Conservation (phyloP, 192 early-diverging fungal genomes). For the Umbelopsis ramanniana region DNA sequence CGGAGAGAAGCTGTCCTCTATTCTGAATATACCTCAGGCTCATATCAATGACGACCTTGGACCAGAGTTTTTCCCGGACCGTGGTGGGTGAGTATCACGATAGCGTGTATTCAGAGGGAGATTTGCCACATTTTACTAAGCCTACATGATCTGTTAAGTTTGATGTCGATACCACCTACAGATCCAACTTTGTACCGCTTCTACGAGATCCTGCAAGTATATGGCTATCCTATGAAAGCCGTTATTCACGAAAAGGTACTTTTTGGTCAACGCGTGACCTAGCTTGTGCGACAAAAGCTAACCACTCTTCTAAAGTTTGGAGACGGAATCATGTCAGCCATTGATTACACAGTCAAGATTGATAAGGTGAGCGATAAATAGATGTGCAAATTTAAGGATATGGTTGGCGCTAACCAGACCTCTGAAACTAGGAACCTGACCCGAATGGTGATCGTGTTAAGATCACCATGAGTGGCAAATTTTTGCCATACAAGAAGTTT, state of each 20-base stretch:
- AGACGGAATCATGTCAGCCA: slow-evolving; percentile 56
- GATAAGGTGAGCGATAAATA: slow-evolving; percentile 37
- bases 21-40: slow-evolving; percentile 37
- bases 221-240: slow-evolving; percentile 49
- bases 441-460: slow-evolving; percentile 44
- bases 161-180: slow-evolving; percentile 43
- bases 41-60: slow-evolving; percentile 40
- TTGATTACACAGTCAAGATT: slow-evolving; percentile 47
- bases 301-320: slow-evolving; percentile 43
- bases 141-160: slow-evolving; percentile 11
- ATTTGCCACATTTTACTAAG: not conserved
- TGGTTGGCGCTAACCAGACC: not conserved
- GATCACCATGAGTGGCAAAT: slow-evolving; percentile 48
- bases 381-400: not conserved
- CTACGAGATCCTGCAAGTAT: slow-evolving; percentile 49
- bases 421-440: slow-evolving; percentile 26
- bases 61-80: slow-evolving; percentile 40
- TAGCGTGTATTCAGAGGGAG: not conserved
- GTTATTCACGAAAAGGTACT: slow-evolving; percentile 52
- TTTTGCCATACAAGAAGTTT: slow-evolving; percentile 47
- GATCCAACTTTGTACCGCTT: slow-evolving; percentile 53
- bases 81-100: slow-evolving; percentile 42
- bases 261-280: not conserved
- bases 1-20: slow-evolving; percentile 34
- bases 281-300: not conserved